A percentile compares a stretch with the other conserved stretches of the same genome.
These are phyloP conservation scores for Daldinia grandis DNA, from an alignment of 495 filamentous ascomycete species.

Conservation along the genomic window DNA sequence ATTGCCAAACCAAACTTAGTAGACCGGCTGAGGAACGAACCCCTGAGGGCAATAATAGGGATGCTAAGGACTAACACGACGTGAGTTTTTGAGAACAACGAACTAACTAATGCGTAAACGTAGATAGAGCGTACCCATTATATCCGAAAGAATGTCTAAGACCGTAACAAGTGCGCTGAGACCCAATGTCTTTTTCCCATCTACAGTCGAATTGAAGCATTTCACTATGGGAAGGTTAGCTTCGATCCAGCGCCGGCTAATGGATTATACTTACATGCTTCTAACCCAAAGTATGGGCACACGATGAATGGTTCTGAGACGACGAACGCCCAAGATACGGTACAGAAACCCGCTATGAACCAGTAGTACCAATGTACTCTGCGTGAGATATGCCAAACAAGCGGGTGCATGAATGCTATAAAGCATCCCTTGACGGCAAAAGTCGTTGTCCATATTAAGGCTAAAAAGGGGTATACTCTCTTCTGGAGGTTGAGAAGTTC, in stretches of 20 bases:
- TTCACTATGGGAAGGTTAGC: constrained; percentile 6
- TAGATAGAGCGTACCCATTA: constrained; percentile 16
- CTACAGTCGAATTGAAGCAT: constrained; percentile 16
- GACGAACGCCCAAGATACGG: constrained; percentile 24
- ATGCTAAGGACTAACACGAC: constrained; percentile 22
- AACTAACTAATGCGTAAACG: background rate
- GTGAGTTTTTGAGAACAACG: background rate
- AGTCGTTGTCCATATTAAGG: constrained; percentile 30
- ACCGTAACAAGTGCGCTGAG: constrained; percentile 18
- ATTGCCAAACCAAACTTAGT: constrained; percentile 26
- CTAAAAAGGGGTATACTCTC: constrained; percentile 13
- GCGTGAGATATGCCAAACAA: constrained; percentile 29
- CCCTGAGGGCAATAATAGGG: constrained; percentile 28
- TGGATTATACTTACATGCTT: constrained; percentile 8
- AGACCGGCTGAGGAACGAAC: constrained; percentile 22
- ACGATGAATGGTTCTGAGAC: constrained; percentile 30
- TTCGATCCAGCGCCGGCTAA: background rate
- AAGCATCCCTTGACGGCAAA: constrained; percentile 35
- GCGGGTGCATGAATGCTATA: constrained; percentile 30
- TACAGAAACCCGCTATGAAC: constrained; percentile 23
- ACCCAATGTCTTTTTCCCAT: constrained; percentile 4
- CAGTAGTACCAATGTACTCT: constrained; percentile 26
- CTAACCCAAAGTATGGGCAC: constrained; percentile 27
- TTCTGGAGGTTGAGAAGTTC: constrained; percentile 22
- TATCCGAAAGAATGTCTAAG: constrained; percentile 27